Evolutionary conservation across 2,329 filamentous ascomycete species (phyloP), one percentile per base, ranked within the genome.

Genomic region (Diplodia sapinea): DNA sequence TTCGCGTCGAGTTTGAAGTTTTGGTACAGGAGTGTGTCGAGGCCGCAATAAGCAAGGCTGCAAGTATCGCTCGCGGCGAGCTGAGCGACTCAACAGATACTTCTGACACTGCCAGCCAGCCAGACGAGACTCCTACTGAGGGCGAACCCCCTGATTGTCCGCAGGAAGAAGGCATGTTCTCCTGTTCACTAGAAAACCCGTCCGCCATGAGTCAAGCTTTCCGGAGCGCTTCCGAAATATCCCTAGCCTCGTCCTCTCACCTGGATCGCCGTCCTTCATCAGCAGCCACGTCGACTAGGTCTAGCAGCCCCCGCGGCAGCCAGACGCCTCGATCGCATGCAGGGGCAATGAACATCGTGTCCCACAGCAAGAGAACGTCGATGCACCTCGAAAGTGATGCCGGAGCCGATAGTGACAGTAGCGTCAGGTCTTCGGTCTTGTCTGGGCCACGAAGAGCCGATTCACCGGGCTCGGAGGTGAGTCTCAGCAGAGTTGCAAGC

Each of bases 1-100:
- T 99, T 70, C 91, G 96, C 4, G 87, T 97, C 56, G 95, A 99
- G 74, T 96, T 97, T 74, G 91, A 94, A 33, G 87, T 96, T 31
- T 85, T 97, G 68, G 94, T 99, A 2, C 93, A 98, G 74, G 93
- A 97, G 73, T 99, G 95, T 76, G 97, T 99, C 64, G 90, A 96
- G 69, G 93, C 93, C 70, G 95, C 95, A 9, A 86, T 98, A 79
- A 88, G 87, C 71, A 97, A 98, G 79, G 94, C 95, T 65, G 91
- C 92, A 66, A 90, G 90, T 61, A 94, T 97, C 72, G 93, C 93
- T 55, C 89, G 92, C 52, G 94, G 94, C 12, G 88, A 94, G 64
- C 81, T 96, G 17, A 94, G 91, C 70, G 93, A 96, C 74, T 94
- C 92, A 0, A 83, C 85, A 17, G 82, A 79, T 47, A 47, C 49